Base-by-base conservation (phyloP, 2,329 filamentous ascomycete species). In the Dactylellina cionopaga region DNA sequence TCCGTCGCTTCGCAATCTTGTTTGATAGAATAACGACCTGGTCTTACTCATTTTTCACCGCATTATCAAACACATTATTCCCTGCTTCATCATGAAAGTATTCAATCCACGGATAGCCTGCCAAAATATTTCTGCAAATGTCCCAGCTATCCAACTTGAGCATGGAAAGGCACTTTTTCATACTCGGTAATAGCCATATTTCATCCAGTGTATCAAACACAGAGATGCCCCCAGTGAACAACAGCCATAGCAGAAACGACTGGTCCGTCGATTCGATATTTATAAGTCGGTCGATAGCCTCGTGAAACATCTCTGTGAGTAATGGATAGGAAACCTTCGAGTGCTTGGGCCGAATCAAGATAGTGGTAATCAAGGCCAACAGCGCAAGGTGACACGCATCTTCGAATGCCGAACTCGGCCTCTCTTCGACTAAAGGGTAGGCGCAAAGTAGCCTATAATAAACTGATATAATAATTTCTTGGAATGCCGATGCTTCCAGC, bases 41-140 rank as follows among this genome's bases (percentile, higher is more conserved):
- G 19, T 19, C 43, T 19, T 52, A 15, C 15, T 35, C 7, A 2
- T 33, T 33, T 24, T 58, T n/a, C 41, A 33, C 29, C n/a, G n/a
- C n/a, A n/a, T n/a, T n/a, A n/a, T n/a, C 13, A 25, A 51, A 31
- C 10, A 27, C 46, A 5, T 24, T 33, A 13, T 55, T 15, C 59
- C 59, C 68, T 15, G 31, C 15, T n/a, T 13, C 25, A 19, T 72
- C 59, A 22, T 72, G 59, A 29, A 72, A 72, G 49, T 44, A 41
- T 6, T 24, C 13, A 33, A 65, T 65, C 68, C 68, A 72, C 2
- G 68, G 68, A 37, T 63, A 72, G 3, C n/a, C 22, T 10, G 11
- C 9, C 13, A 72, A 39, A 24, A 25, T 6, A 11, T 25, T 41
- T 31, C 37, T 46, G 1, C 24, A 31, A 25, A 9, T 37, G 4